phyloP scores from a whole-genome alignment of 2,329 filamentous ascomycete species.

The Fusarium decemcellulare region DNA sequence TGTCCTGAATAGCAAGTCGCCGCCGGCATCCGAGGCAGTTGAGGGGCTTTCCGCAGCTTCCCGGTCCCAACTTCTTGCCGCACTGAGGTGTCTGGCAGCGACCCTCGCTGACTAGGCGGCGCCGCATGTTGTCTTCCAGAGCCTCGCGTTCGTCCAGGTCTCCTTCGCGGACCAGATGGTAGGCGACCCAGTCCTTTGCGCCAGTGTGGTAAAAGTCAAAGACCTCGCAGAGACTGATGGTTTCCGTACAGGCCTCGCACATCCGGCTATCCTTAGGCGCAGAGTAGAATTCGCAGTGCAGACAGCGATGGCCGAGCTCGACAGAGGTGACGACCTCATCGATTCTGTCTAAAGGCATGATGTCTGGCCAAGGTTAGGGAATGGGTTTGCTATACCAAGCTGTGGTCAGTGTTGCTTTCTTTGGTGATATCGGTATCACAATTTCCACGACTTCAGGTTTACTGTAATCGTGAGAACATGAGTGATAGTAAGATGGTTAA shows the following conservation, averaged over 20 bases:
- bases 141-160: not conserved
- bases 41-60: too few species aligned
- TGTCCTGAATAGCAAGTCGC: too few species aligned
- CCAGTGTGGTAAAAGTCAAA: not conserved
- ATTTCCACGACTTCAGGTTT: not conserved
- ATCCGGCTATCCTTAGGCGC: not conserved
- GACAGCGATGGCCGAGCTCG: not conserved
- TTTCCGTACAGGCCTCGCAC: slow-evolving; percentile 21
- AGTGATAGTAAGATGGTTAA: not conserved
- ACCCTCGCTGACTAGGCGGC: slow-evolving; percentile 15
- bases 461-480: not conserved
- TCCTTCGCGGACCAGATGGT: slow-evolving; percentile 23
- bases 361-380: not conserved
- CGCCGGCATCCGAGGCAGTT: too few species aligned
- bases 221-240: not conserved
- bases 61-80: not conserved
- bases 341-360: not conserved
- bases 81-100: slow-evolving; percentile 21
- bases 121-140: slow-evolving; percentile 16
- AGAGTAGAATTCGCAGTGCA: slow-evolving; percentile 30
- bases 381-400: not conserved
- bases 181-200: slow-evolving; percentile 18
- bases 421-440: not conserved
- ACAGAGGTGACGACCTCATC: too few species aligned
- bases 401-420: not conserved